Evolutionary conservation across 495 filamentous ascomycete species (phyloP).

Genomic region (Trichoderma parareesei): DNA sequence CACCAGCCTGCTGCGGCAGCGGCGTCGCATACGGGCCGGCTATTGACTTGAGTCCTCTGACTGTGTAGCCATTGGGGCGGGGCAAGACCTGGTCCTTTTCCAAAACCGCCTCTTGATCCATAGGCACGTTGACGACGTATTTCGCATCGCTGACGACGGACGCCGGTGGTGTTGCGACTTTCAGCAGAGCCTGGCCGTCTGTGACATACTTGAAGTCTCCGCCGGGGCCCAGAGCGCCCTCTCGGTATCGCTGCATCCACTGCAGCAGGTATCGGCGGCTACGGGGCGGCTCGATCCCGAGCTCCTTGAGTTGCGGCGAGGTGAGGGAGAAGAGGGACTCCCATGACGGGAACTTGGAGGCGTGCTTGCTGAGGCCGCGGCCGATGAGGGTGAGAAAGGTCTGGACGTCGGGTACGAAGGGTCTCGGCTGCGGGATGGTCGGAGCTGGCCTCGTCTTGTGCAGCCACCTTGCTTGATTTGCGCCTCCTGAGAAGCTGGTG

Average conservation of each 20-base stretch:
- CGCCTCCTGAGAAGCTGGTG: not conserved
- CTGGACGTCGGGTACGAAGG: constrained; percentile 74
- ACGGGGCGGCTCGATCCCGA: constrained; percentile 81
- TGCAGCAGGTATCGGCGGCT: constrained; percentile 72
- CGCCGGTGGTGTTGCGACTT: constrained; percentile 53
- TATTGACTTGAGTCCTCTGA: constrained; percentile 56
- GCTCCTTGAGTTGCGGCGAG: constrained; percentile 66
- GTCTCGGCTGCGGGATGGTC: constrained; percentile 60
- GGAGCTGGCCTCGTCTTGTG: constrained; percentile 29
- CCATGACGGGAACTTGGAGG: constrained; percentile 79
- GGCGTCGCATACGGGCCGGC: constrained; percentile 59
- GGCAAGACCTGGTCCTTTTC: constrained; percentile 25
- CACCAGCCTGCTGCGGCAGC: constrained; percentile 56
- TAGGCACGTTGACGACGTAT: constrained; percentile 63
- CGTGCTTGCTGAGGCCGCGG: constrained; percentile 70
- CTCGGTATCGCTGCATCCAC: constrained; percentile 76
- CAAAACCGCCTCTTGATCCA: constrained; percentile 37
- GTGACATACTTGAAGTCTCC: constrained; percentile 67
- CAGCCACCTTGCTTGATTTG: constrained; percentile 22
- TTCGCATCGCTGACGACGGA: constrained; percentile 19
- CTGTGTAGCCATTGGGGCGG: constrained; percentile 46
- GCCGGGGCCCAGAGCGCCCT: constrained; percentile 66
- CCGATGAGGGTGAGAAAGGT: constrained; percentile 93
- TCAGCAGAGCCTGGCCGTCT: constrained; percentile 62
- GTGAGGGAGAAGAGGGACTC: constrained; percentile 73